Evolutionary conservation across 257 asterid genomes (phyloP).

Genomic region (Penstemon davidsonii): DNA sequence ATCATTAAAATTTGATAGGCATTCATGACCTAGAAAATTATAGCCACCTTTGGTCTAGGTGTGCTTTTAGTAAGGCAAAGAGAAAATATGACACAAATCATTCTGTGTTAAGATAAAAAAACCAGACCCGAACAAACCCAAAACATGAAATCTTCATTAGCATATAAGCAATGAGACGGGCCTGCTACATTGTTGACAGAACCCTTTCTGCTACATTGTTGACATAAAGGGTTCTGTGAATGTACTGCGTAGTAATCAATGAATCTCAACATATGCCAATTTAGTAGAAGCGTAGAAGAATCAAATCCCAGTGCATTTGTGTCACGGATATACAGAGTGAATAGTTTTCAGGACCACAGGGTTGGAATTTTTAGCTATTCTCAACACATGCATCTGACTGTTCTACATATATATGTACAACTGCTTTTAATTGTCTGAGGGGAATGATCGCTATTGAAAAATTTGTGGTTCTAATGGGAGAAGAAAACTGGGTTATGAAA

Average conservation of each 20-base stretch:
- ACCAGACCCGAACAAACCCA: not conserved
- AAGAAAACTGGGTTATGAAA: too few species aligned
- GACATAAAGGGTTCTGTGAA: too few species aligned
- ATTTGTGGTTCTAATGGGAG: too few species aligned
- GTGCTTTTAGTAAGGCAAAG: too few species aligned
- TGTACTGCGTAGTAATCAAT: constrained; percentile 28
- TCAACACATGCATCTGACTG: constrained; percentile 12
- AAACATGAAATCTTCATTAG: not conserved
- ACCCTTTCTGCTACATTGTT: too few species aligned
- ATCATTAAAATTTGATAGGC: not conserved
- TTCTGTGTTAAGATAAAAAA: not conserved
- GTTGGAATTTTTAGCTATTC: constrained; percentile 7
- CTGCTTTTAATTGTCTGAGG: not conserved
- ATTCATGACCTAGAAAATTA: not conserved
- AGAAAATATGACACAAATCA: not conserved
- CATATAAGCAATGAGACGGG: constrained; percentile 4
- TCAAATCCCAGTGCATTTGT: constrained; percentile 21
- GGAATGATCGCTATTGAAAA: not conserved
- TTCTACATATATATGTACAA: not conserved
- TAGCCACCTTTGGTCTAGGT: too few species aligned
- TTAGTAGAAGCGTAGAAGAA: constrained; percentile 27
- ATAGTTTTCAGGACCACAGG: constrained; percentile 44
- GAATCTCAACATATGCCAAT: constrained; percentile 35
- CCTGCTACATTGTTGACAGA: constrained; percentile 83
- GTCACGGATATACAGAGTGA: constrained; percentile 12